phyloP scores from a whole-genome alignment of 2,329 filamentous ascomycete species.

The Diaporthe vaccinii region DNA sequence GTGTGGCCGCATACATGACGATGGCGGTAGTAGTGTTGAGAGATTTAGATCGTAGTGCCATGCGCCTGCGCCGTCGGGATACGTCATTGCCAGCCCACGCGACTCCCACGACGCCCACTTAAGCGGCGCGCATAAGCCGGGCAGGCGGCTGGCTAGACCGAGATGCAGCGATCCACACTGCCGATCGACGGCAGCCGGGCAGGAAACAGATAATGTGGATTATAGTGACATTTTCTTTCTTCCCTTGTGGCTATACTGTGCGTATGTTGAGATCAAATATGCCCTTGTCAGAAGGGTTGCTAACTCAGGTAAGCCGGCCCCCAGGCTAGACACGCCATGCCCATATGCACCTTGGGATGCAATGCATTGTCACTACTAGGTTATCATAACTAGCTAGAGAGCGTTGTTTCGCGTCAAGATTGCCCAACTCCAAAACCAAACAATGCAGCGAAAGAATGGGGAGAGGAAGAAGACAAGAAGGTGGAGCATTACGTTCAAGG shows the following conservation, averaged over 20 bases:
- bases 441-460: neutral
- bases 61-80: neutral
- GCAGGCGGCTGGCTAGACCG: slow-evolving; percentile 10
- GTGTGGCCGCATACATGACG: slow-evolving; percentile 12
- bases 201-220: too few relatives aligned
- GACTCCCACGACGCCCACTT: neutral
- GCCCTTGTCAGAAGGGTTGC: neutral
- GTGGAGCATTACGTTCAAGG: neutral
- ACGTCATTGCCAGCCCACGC: slow-evolving; percentile 31
- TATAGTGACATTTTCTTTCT: neutral
- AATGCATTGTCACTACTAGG: neutral
- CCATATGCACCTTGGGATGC: neutral
- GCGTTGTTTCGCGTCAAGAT: neutral
- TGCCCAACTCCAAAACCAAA: neutral
- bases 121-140: slow-evolving; percentile 2
- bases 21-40: slow-evolving; percentile 25
- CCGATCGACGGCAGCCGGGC: slow-evolving; percentile 7
- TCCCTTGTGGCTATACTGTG: too few relatives aligned
- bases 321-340: too few relatives aligned
- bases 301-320: neutral
- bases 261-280: neutral
- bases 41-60: slow-evolving; percentile 4
- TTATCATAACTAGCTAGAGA: neutral
- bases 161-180: neutral
- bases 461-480: neutral